These are phyloP conservation scores for Colletotrichum euphorbiae DNA, from an alignment of 2,329 filamentous ascomycete species.

Conservation along the genomic window DNA sequence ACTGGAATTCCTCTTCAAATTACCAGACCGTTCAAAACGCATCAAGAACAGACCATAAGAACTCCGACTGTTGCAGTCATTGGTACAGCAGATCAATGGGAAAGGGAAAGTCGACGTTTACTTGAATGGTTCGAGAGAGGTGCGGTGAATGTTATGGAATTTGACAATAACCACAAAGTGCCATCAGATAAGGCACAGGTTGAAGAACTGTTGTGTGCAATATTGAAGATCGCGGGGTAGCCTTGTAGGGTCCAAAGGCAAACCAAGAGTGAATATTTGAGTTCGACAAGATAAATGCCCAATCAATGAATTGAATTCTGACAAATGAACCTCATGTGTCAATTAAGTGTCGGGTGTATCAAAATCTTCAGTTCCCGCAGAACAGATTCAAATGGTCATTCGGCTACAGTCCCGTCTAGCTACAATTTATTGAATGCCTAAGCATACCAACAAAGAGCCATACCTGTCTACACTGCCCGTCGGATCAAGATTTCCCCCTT, in stretches of 20 bases:
- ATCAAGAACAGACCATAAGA: background rate
- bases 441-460: background rate
- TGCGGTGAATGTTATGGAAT: background rate
- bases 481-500: background rate
- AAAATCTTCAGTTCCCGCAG: no score
- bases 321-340: no score
- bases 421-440: background rate
- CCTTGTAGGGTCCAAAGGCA: no score
- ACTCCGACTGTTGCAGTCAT: background rate
- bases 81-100: slow-evolving; percentile 13
- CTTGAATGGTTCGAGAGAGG: background rate
- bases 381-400: no score
- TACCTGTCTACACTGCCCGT: background rate
- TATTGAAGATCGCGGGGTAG: background rate
- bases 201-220: background rate
- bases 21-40: no score
- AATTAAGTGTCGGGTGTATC: no score
- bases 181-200: slow-evolving; percentile 9
- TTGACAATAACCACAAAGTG: slow-evolving; percentile 22
- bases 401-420: no score
- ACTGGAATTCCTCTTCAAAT: slow-evolving; percentile 8
- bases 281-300: no score
- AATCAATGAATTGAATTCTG: no score
- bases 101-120: background rate
- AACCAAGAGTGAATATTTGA: background rate